Base-by-base conservation (phyloP, 129 eudicot genomes). In the Centrapalus pauciflorus region DNA sequence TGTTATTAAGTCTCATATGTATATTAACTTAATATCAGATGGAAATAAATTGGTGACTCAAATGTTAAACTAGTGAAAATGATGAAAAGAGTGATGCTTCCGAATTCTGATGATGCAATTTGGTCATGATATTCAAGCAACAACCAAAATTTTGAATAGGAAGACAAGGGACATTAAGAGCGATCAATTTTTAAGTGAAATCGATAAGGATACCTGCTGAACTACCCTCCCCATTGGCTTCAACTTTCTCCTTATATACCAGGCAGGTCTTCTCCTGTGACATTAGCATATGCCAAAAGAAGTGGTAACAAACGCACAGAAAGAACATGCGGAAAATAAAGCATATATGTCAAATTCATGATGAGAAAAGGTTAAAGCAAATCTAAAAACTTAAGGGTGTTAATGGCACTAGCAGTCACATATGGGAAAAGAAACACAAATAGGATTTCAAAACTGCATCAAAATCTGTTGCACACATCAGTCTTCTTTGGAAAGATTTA, bases 221-320 rank as follows among this genome's bases (percentile, higher is more conserved):
- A 56, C 56, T 66, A 70, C 63, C 55, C 78, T 76, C 84, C 33
- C 76, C 79, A 28, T 45, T 72, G 56, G 75, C 63, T 51, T 61
- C 61, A 58, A 70, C 65, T 71, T 74, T 76, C 34, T 76, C 80
- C 37, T 72, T 12, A 70, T 40, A 14, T 16, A 78, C 93, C 97
- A 87, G 85, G 17, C 50, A 71, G 48, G 72, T 62, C 79, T 59
- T 69, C 43, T 66, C 19, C 66, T 70, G 63, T 38, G 19, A 66
- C 33, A 61, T 79, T 67, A 66, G 76, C 35, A 56, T 32, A 40
- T 60, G 51, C 78, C 63, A 65, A 51, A n/a, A 70, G 10, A 38
- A 23, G n/a, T 55, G 51, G 56, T 29, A 75, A 34, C 21, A 75
- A 70, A 40, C 34, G 41, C 60, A 51, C 33, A 32, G 2, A 73